Evolutionary conservation across 805 yeast species (phyloP).

Genomic region (Teunomyces barrocoloradensis): DNA sequence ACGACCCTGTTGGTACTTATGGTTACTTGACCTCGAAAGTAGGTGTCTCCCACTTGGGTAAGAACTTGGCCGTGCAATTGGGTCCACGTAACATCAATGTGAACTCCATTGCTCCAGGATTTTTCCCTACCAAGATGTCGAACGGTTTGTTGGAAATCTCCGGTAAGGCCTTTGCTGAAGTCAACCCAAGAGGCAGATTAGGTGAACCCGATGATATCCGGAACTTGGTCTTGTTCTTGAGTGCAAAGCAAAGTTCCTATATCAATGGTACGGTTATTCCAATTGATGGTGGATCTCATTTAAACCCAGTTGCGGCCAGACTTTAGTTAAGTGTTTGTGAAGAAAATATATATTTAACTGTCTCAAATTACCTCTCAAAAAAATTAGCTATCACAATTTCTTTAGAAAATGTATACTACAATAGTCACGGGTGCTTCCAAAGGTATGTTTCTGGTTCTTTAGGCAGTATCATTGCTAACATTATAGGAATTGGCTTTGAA

Average conservation of each 20-base stretch:
- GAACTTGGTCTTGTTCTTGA: constrained; percentile 53
- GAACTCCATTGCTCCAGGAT: constrained; percentile 73
- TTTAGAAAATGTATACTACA: constrained; percentile 22
- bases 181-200: constrained; percentile 62
- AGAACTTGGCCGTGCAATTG: constrained; percentile 59
- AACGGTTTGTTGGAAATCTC: constrained; percentile 55
- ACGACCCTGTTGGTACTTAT: constrained; percentile 55
- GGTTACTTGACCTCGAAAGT: constrained; percentile 77
- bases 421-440: constrained; percentile 65
- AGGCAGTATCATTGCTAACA: constrained; percentile 1
- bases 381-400: not conserved
- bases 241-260: constrained; percentile 54
- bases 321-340: not conserved
- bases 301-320: constrained; percentile 16
- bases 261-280: constrained; percentile 67
- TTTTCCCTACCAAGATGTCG: constrained; percentile 74
- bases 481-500: constrained; percentile 75
- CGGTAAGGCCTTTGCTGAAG: constrained; percentile 44
- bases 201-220: constrained; percentile 62
- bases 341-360: not conserved
- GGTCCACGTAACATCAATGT: constrained; percentile 68
- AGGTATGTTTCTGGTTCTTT: constrained; percentile 32
- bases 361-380: not conserved
- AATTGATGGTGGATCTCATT: constrained; percentile 65
- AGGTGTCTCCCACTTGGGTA: constrained; percentile 67